phyloP scores from a whole-genome alignment of 148 eudicot species.

The Dianthus caryophyllus region DNA sequence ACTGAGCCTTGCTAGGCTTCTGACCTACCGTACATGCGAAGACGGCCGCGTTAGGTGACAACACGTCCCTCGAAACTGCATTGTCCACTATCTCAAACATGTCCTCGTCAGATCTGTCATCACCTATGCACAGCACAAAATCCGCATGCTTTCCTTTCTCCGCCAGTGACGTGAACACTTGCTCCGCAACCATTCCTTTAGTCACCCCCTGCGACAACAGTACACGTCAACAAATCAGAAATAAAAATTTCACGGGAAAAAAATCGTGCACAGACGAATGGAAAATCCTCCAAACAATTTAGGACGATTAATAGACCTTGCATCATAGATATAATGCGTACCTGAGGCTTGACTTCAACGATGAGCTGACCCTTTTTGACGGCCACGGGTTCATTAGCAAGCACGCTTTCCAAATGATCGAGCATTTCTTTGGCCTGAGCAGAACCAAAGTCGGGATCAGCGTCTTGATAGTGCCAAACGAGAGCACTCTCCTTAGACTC shows the following conservation, averaged over 20 bases:
- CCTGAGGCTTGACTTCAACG: constrained; percentile 43
- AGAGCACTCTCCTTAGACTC: constrained; percentile 40
- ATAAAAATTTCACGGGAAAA: neutral
- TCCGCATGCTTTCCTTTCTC: constrained; percentile 34
- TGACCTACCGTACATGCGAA: constrained; percentile 42
- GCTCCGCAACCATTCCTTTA: constrained; percentile 38
- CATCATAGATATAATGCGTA: neutral
- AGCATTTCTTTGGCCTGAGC: constrained; percentile 44
- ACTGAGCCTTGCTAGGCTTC: constrained; percentile 40
- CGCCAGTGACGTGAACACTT: constrained; percentile 28
- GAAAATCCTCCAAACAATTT: neutral
- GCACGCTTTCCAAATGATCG: constrained; percentile 41
- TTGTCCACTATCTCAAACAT: constrained; percentile 36
- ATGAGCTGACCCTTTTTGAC: constrained; percentile 38
- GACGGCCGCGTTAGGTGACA: constrained; percentile 24
- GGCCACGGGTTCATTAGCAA: constrained; percentile 40
- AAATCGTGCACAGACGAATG: neutral
- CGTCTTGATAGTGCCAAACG: constrained; percentile 36
- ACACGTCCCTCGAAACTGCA: constrained; percentile 21
- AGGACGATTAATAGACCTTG: neutral
- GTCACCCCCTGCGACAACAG: constrained; percentile 26
- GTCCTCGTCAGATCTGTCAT: constrained; percentile 37
- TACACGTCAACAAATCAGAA: neutral
- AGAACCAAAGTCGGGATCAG: constrained; percentile 43
- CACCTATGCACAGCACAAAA: constrained; percentile 41